Conservation (phyloP, 805 yeast genomes). For the Pichia occidentalis region DNA sequence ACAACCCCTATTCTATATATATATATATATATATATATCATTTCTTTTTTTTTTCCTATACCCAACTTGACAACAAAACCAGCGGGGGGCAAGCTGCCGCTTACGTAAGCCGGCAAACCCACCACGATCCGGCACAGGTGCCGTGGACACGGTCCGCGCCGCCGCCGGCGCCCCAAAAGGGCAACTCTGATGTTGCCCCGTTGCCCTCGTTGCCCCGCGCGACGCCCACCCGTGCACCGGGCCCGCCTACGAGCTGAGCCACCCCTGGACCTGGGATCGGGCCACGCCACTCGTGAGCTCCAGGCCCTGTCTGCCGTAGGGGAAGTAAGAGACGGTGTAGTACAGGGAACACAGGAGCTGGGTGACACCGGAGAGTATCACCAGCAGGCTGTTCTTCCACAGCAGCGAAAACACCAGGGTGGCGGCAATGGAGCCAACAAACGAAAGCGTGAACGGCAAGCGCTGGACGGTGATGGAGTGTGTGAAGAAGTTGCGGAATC, state of each 20-base stretch:
- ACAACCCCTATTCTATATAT: too few relatives aligned
- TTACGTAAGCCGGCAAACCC: too few relatives aligned
- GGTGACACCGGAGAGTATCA: constrained; percentile 59
- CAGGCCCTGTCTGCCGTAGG: constrained; percentile 76
- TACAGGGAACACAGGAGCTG: constrained; percentile 76
- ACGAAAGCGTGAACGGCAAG: constrained; percentile 64
- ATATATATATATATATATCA: too few relatives aligned
- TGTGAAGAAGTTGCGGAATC: constrained; percentile 63
- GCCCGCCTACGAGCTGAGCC: constrained; percentile 19
- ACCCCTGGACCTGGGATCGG: constrained; percentile 23
- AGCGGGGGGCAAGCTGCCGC: too few relatives aligned
- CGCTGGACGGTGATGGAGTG: constrained; percentile 69
- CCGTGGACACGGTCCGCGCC: too few relatives aligned
- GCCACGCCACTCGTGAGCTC: constrained; percentile 50
- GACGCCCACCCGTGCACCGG: neutral
- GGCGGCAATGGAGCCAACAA: constrained; percentile 61
- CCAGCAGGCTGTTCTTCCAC: constrained; percentile 56
- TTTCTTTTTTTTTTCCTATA: too few relatives aligned
- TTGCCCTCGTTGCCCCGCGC: too few relatives aligned
- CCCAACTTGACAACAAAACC: too few relatives aligned
- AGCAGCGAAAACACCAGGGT: constrained; percentile 69
- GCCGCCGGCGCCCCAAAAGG: too few relatives aligned
- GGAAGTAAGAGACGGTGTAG: constrained; percentile 85
- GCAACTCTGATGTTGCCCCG: too few relatives aligned
- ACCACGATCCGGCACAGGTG: too few relatives aligned